A percentile compares a stretch with the other conserved stretches of the same genome.
These are phyloP conservation scores for Aspergillus sp. DNA, from an alignment of 2,329 filamentous ascomycete species.

Conservation along the genomic window DNA sequence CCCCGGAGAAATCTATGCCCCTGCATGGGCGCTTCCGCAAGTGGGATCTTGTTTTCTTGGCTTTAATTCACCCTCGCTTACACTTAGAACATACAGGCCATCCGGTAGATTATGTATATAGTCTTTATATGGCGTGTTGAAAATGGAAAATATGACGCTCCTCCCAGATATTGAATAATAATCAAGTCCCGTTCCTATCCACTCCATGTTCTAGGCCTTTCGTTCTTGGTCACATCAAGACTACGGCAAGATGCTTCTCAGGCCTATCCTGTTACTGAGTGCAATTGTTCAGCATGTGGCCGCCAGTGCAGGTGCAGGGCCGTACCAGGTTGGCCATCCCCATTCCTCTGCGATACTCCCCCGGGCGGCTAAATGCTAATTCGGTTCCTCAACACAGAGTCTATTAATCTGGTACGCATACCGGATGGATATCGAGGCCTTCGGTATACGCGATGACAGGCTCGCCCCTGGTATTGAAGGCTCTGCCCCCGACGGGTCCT, in stretches of 20 bases:
- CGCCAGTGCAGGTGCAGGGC: not conserved
- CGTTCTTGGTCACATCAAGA: too few relatives aligned
- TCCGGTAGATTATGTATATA: too few relatives aligned
- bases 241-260: not conserved
- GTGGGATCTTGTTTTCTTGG: too few relatives aligned
- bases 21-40: too few relatives aligned
- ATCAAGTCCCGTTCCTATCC: too few relatives aligned
- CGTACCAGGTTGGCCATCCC: not conserved
- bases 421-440: not conserved
- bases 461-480: not conserved
- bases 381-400: not conserved
- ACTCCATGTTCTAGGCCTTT: too few relatives aligned
- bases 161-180: too few relatives aligned
- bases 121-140: too few relatives aligned
- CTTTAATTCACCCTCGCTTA: too few relatives aligned
- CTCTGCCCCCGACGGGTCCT: not conserved
- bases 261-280: not conserved
- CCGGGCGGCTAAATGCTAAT: not conserved
- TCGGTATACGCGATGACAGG: not conserved
- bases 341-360: not conserved
- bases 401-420: slow-evolving; percentile 1
- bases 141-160: too few relatives aligned
- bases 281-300: not conserved
- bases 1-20: too few relatives aligned
- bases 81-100: too few relatives aligned